Base-by-base conservation (phyloP, 495 filamentous ascomycete species). In the Diplogelasinospora grovesii region DNA sequence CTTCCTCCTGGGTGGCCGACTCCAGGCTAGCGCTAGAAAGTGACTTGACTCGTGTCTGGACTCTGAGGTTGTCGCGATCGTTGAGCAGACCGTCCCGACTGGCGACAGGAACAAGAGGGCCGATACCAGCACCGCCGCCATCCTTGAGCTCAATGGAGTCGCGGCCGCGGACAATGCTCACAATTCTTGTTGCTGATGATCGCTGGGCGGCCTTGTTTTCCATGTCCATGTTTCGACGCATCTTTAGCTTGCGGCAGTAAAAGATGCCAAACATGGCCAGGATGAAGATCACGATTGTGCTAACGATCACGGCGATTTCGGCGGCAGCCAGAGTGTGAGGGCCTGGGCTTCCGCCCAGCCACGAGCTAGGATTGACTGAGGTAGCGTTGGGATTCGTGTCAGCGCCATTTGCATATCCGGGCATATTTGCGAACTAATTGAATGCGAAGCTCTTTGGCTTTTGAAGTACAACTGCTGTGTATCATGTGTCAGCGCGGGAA, bases 251-350 rank as follows among this genome's bases (percentile, higher is more conserved):
- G 27, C 45, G 45, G 39, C 43, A 53, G 36, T 53, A 56, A 26
- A 56, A 49, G 37, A 56, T 24, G 15, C 38, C 31, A 5, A 46
- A 33, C 4, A 52, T 22, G 21, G 28, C 35, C 13, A 44, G 5
- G 25, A 46, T 13, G 15, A 54, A 36, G 8, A 37, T 15, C 19
- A 18, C 18, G n/a, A 49, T 27, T 2, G 46, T 69, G 14, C 49
- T 34, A 22, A 47, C 43, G 21, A 56, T 53, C 16, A 45, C 46
- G 19, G 35, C 45, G 8, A 56, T 53, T 19, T 53, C 49, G 14
- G 36, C 34, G 19, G 34, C 23, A n/a, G 33, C 49, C 22, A 53
- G 25, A n/a, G 20, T 8, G 15, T 32, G 42, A n/a, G 37, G 24
- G 5, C 30, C 23, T 1, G 16, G 24, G 30, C 32, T 20, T 23